Evolutionary conservation across 352 stramenopile genomes (phyloP).

Genomic region (Phytopythium mirpurense): DNA sequence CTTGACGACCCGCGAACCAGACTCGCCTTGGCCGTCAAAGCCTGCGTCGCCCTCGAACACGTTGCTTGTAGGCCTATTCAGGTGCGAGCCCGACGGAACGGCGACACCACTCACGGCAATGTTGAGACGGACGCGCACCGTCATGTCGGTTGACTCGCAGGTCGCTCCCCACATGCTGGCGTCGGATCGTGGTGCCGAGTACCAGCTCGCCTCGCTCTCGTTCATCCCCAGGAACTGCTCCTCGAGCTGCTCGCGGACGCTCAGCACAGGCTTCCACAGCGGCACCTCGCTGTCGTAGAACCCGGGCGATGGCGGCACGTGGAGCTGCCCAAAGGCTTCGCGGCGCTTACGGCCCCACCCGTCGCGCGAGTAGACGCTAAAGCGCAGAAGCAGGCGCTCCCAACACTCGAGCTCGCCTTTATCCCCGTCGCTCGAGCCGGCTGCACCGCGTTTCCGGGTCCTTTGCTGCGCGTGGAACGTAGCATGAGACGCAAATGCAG

Average conservation of each 20-base stretch:
- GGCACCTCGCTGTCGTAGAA: conserved; percentile 32
- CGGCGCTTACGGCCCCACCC: conserved; percentile 34
- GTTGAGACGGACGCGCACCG: conserved; percentile 40
- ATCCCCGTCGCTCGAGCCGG: not conserved
- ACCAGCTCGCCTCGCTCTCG: conserved; percentile 11
- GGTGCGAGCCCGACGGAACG: not conserved
- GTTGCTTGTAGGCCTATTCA: not conserved
- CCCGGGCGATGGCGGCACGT: conserved; percentile 14
- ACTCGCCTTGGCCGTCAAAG: conserved; percentile 1
- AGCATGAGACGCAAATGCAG: conserved; percentile 16
- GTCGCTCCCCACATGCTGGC: conserved; percentile 20
- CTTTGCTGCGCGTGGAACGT: conserved; percentile 13
- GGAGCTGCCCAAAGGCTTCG: conserved; percentile 33
- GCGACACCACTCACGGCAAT: conserved; percentile 12
- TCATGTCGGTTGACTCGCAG: conserved; percentile 29
- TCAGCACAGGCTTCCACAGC: conserved; percentile 29
- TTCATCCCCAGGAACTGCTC: conserved; percentile 56
- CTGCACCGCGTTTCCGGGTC: not conserved
- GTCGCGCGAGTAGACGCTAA: conserved; percentile 46
- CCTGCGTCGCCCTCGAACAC: not conserved
- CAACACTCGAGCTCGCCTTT: not conserved
- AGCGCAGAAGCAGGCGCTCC: conserved; percentile 2
- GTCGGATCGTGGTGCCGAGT: not conserved
- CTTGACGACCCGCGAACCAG: conserved; percentile 35
- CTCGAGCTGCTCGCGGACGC: conserved; percentile 40